Base-by-base conservation (phyloP, 306 rosid genomes). In the Casuarina glauca region DNA sequence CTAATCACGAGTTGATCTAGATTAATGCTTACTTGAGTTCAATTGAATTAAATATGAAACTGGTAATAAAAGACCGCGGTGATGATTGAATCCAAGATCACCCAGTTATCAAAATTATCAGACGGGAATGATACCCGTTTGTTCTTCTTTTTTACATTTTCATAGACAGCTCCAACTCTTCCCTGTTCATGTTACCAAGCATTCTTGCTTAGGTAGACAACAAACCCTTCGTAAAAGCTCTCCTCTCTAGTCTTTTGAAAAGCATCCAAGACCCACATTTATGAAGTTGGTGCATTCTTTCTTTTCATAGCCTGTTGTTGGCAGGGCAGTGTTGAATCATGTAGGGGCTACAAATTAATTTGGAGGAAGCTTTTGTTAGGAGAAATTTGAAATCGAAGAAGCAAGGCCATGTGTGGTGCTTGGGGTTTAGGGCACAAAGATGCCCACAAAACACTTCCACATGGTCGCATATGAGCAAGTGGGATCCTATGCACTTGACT, bases 351-450 rank as follows among this genome's bases (percentile, higher is more conserved):
- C 62, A 19, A 0, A 44, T 44, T 1, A 26, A 26, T 26, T 26
- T 26, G 32, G 32, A 26, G 32, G 1, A 26, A 26, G 32, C 32
- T 26, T 26, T 26, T 26, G 32, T 26, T 63, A 12, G 1, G 45
- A 17, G 17, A 35, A 11, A 3, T 49, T 26, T 49, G 35, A n/a
- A 44, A 19, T 70, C 2, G 0, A 9, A 70, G 19, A 3, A 10
- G 48, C 35, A 1, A 46, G 13, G 55, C 57, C 73, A 51, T 67
- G 73, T 41, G 73, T 76, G 67, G 39, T 76, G 80, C 8, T 76
- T 78, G 76, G 75, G 42, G 54, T 49, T 78, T 78, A 1, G 76
- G 76, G 81, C 39, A 55, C 81, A 78, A n/a, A n/a, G 61, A 78
- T 69, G 75, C 46, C 75, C 54, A 43, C 17, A 42, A 70, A 58